phyloP scores from a whole-genome alignment of 1,284 basidiomycete species.

The Papiliotrema flavescens region DNA sequence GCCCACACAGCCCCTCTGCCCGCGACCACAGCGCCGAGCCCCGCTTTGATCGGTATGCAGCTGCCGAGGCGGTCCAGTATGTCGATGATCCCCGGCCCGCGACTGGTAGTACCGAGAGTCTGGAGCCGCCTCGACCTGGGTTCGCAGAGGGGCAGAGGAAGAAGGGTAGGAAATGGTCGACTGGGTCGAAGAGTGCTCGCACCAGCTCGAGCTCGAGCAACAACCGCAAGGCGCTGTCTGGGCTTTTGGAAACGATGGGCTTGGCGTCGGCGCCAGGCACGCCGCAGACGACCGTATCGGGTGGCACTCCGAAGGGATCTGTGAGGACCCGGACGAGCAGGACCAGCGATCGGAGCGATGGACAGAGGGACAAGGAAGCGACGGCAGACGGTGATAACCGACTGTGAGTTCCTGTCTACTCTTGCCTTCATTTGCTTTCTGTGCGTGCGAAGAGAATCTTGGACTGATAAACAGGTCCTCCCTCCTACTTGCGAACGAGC shows the following conservation, averaged over 20 bases:
- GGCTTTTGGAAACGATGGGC: conserved; percentile 38
- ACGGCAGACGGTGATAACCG: too few relatives aligned
- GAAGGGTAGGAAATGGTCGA: conserved; percentile 20
- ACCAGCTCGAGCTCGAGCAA: conserved; percentile 35
- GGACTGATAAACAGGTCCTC: conserved; percentile 19
- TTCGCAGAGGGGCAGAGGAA: conserved; percentile 25
- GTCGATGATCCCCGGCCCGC: conserved; percentile 20
- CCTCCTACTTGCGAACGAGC: conserved; percentile 45
- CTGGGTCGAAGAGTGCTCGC: conserved; percentile 1
- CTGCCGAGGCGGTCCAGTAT: conserved; percentile 29
- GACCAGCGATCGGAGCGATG: conserved; percentile 13
- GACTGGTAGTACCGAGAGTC: conserved; percentile 6
- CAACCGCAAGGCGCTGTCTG: conserved; percentile 27
- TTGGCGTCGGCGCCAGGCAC: conserved; percentile 5
- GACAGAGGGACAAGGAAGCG: too few relatives aligned
- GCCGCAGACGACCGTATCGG: background rate
- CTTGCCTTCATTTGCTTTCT: too few relatives aligned
- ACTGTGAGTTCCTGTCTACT: too few relatives aligned
- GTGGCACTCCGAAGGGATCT: conserved; percentile 5
- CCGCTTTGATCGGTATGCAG: conserved; percentile 29
- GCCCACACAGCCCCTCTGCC: background rate
- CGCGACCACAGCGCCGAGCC: conserved; percentile 10
- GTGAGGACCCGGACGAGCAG: conserved; percentile 18
- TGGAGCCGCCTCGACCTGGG: conserved; percentile 34
- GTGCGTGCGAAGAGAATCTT: too few relatives aligned